Base-by-base conservation (phyloP, 345 rosid genomes). In the Linum tenue region DNA sequence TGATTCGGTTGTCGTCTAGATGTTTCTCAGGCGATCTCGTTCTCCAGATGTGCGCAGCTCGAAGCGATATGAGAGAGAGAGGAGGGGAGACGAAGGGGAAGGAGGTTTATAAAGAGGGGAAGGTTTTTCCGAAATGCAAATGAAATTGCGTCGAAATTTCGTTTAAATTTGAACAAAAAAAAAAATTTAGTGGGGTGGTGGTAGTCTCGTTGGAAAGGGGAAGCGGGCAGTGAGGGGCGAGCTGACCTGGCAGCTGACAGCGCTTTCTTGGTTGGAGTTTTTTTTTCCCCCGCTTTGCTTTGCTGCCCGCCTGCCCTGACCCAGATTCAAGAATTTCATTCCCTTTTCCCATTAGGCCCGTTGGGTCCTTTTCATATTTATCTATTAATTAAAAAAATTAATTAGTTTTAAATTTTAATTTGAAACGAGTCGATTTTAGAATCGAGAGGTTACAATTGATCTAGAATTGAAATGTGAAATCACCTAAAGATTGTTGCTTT, bases 51-150 rank as follows among this genome's bases (percentile, higher is more conserved):
- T 9, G 3, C 14, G 15, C 2, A 48, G 53, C 14, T 9, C 9
- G 53, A 48, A 48, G 53, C 12, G 3, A 15, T 9, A 48, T 48
- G 9, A 48, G 9, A 48, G 14, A 48, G 53, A 15, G 44, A 41
- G 5, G 44, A 41, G 44, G 0, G 44, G 9, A 41, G 44, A 41
- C 9, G 44, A 41, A 41, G 44, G 44, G 9, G 44, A 8, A 41
- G 44, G 44, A 41, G 44, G 9, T 0, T 48, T 9, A 12, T 48
- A 15, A 9, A 4, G 44, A 1, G 44, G 44, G 42, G 31, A 22
- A 22, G 37, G 4, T 72, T 73, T 70, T 22, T 1, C 31, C 31
- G 53, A 48, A 48, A 48, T 48, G 7, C 53, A 48, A 48, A 48
- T 48, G 53, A 48, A 48, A 48, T 48, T 48, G 53, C 53, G 53